These are phyloP conservation scores for Salix suchowensis DNA, from an alignment of 345 rosid genomes.

Conservation along the genomic window DNA sequence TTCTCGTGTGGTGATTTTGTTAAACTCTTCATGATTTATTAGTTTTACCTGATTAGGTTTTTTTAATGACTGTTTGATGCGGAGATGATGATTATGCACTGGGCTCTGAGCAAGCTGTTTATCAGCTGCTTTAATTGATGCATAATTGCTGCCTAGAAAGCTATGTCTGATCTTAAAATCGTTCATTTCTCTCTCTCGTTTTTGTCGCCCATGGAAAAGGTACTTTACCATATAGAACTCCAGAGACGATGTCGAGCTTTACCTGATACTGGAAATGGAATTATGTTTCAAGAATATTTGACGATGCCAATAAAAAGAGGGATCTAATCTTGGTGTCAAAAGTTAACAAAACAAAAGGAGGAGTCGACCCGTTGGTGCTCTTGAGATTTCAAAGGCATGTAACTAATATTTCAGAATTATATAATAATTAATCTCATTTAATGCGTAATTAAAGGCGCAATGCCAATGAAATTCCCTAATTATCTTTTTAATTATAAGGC, in stretches of 20 bases:
- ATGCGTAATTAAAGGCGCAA: no score
- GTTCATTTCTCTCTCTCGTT: no score
- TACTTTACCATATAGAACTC: not conserved
- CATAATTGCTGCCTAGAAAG: slow-evolving; percentile 58
- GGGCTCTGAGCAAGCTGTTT: slow-evolving; percentile 49
- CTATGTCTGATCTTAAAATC: slow-evolving; percentile 30
- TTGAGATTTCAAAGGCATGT: no score
- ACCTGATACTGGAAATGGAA: not conserved
- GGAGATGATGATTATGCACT: slow-evolving; percentile 58
- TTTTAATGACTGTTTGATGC: no score
- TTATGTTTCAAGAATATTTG: no score
- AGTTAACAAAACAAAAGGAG: not conserved
- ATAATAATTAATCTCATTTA: no score
- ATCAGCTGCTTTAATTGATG: slow-evolving; percentile 29
- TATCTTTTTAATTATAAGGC: no score
- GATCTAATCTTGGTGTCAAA: not conserved
- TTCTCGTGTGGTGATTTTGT: not conserved
- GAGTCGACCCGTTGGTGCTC: not conserved
- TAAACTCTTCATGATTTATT: not conserved
- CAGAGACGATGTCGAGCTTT: not conserved
- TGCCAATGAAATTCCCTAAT: no score
- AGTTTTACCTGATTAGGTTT: not conserved
- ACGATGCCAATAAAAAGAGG: not conserved
- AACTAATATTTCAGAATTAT: no score
- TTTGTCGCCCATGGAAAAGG: not conserved